phyloP scores from a whole-genome alignment of 2,329 filamentous ascomycete genomes.

The Graphilbum fragrans region DNA sequence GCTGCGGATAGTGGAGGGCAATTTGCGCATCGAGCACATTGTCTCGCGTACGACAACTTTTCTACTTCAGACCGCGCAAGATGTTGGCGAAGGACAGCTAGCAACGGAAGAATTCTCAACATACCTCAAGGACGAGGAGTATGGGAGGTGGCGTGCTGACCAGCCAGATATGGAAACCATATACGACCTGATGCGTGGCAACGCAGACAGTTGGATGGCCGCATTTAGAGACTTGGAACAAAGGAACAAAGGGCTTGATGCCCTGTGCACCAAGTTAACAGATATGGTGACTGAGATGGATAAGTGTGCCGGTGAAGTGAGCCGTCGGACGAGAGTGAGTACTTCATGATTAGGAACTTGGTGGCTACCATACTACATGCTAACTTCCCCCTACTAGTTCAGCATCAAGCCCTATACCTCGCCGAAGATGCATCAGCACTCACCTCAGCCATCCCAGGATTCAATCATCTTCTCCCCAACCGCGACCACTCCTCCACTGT shows the following conservation, averaged over 20 bases:
- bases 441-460: slow-evolving; percentile 3
- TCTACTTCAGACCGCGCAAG: slow-evolving; percentile 66
- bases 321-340: slow-evolving; percentile 62
- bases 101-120: slow-evolving; percentile 64
- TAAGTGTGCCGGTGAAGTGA: slow-evolving; percentile 70
- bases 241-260: slow-evolving; percentile 58
- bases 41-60: slow-evolving; percentile 64
- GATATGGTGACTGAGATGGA: slow-evolving; percentile 78
- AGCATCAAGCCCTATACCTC: slow-evolving; percentile 15
- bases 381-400: slow-evolving; percentile 11
- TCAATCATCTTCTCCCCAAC: slow-evolving; percentile 6
- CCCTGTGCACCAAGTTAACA: slow-evolving; percentile 58
- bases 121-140: slow-evolving; percentile 58
- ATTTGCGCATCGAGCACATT: slow-evolving; percentile 84
- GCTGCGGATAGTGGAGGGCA: slow-evolving; percentile 69
- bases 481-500: slow-evolving; percentile 8
- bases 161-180: slow-evolving; percentile 47
- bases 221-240: slow-evolving; percentile 67
- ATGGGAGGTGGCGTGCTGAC: slow-evolving; percentile 47
- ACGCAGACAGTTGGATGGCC: slow-evolving; percentile 79
- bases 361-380: not conserved
- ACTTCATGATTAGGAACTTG: not conserved
- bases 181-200: slow-evolving; percentile 82
- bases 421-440: slow-evolving; percentile 1
- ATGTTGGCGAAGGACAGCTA: slow-evolving; percentile 65